These are phyloP conservation scores for Chlamydomonas reinhardtii DNA, from an alignment of 163 green algal species.

Conservation along the genomic window DNA sequence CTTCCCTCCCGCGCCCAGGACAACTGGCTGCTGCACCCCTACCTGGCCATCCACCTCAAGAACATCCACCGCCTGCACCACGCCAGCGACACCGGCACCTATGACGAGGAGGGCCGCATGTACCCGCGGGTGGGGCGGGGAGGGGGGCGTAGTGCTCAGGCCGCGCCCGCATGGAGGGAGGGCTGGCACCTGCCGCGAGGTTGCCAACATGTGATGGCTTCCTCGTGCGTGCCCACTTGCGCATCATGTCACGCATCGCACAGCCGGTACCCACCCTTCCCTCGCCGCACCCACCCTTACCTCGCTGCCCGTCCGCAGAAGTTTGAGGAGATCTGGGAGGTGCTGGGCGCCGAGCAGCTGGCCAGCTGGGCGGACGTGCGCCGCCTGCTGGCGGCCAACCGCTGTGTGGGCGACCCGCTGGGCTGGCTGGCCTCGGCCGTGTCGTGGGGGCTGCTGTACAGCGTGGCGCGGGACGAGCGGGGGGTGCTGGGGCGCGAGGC, in stretches of 20 bases:
- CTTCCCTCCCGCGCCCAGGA: constrained; percentile 20
- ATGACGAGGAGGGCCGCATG: constrained; percentile 47
- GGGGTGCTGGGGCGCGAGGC: constrained; percentile 21
- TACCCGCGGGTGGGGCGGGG: constrained; percentile 16
- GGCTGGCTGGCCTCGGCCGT: constrained; percentile 35
- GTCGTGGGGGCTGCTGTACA: constrained; percentile 40
- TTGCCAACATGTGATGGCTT: too few species aligned
- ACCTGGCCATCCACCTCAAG: constrained; percentile 47
- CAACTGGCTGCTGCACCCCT: constrained; percentile 44
- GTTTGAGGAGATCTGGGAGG: constrained; percentile 43
- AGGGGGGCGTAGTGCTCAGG: too few species aligned
- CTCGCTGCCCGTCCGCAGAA: constrained; percentile 12
- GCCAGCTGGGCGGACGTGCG: constrained; percentile 38
- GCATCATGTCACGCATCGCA: too few species aligned
- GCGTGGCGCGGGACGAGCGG: constrained; percentile 22
- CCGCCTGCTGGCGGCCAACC: constrained; percentile 23
- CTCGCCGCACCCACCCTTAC: too few species aligned
- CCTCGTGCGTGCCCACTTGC: too few species aligned
- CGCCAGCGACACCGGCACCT: constrained; percentile 31
- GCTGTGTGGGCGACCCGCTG: constrained; percentile 12
- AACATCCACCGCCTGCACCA: constrained; percentile 50
- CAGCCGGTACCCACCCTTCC: background rate
- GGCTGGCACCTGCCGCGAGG: too few species aligned
- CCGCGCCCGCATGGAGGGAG: too few species aligned
- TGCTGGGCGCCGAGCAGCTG: constrained; percentile 10